Conservation (phyloP, 257 asterid species). For the Solanum chilense region DNA sequence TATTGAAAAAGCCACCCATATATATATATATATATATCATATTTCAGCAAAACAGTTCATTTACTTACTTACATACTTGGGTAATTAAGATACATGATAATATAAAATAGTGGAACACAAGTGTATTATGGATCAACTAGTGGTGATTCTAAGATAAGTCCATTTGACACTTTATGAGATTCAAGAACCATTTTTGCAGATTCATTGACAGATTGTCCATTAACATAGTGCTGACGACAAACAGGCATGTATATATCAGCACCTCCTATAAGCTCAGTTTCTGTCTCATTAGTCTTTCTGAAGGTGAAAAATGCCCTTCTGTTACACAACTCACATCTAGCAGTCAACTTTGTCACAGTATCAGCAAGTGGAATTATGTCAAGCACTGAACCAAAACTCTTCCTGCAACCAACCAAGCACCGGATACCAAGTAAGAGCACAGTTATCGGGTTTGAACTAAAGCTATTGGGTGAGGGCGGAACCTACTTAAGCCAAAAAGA, state of each 20-base stretch:
- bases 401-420: constrained; percentile 37
- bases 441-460: not conserved
- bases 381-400: constrained; percentile 77
- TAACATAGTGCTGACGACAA: constrained; percentile 62
- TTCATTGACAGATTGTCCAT: constrained; percentile 10
- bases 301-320: constrained; percentile 58
- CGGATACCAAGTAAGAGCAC: not conserved
- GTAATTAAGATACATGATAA: not conserved
- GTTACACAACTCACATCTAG: constrained; percentile 73
- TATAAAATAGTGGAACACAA: not conserved
- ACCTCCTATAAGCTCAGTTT: constrained; percentile 78
- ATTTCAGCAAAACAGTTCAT: not conserved
- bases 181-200: constrained; percentile 1
- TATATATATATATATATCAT: not conserved
- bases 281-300: constrained; percentile 46
- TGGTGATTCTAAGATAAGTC: not conserved
- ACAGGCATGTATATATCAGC: constrained; percentile 89
- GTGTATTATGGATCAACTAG: not conserved
- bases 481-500: too few species aligned
- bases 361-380: constrained; percentile 75
- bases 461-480: not conserved
- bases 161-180: not conserved
- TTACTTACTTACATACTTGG: not conserved
- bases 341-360: constrained; percentile 59
- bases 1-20: too few species aligned